Base-by-base conservation (phyloP, 2,329 filamentous ascomycete genomes). In the Talaromyces amestolkiae region DNA sequence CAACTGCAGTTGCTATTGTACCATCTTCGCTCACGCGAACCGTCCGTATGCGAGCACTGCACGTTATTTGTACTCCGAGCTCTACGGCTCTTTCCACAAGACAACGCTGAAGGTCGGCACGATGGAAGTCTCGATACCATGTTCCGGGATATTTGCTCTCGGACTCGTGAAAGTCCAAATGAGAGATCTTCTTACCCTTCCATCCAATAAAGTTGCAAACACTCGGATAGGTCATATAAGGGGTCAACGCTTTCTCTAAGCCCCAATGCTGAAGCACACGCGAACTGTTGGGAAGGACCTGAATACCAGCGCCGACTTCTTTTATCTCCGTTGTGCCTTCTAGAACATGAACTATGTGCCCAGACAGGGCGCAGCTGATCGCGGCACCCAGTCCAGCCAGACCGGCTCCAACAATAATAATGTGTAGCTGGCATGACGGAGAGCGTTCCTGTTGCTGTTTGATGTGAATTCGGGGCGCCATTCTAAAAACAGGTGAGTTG, bases 111-210 rank as follows among this genome's bases (percentile, higher is more conserved):
- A 83, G 78, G 69, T 84, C 81, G 37, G 82, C 81, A 24, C 83
- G 79, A 72, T 84, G 82, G 27, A 64, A 39, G 19, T 83, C 80
- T 70, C 80, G 78, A 66, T 82, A 81, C 1, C 81, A 81, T 10
- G 70, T 69, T 8, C 71, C 72, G 0, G 56, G 56, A 59, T 74
- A 76, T 37, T 68, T 68, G 22, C 72, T 64, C 71, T 72, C 66
- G 19, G 74, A 49, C 53, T 68, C 66, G 22, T 49, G 56, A 43
- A 58, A 58, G 19, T 85, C 85, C 0, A 86, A 33, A n/a, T 61
- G 41, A 27, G 43, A 61, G 3, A 75, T 74, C 63, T 74, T 71
- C 11, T 64, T 73, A 64, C 64, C 66, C 75, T 75, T 17, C 71
- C 70, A 41, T 76, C 64, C 43, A 72, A 84, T 80, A 3, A 76